A percentile compares a stretch with the other conserved stretches of the same genome.
These are phyloP conservation scores for Phytophthora sp. DNA, from an alignment of 352 stramenopile genomes.

Conservation along the genomic window DNA sequence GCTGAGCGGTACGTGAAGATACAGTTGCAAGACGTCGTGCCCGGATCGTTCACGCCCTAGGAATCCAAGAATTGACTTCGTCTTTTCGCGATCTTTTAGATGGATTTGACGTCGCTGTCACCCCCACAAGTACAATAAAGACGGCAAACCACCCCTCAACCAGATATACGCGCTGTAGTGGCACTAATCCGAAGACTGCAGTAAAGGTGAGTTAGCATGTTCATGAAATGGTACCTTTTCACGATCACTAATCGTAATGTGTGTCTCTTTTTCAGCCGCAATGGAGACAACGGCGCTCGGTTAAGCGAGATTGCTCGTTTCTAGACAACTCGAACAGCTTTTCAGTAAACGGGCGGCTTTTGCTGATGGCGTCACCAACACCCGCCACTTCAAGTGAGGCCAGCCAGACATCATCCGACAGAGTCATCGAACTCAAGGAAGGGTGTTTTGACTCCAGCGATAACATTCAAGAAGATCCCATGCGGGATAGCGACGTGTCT, in stretches of 20 bases:
- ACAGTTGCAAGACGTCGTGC: background rate
- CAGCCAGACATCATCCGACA: conserved; percentile 26
- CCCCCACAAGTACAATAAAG: conserved; percentile 13
- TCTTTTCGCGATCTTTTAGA: conserved; percentile 18
- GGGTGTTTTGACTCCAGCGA: conserved; percentile 49
- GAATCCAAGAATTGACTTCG: conserved; percentile 8
- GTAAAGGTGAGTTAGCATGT: conserved; percentile 17
- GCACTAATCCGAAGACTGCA: conserved; percentile 1
- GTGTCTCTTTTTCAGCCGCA: conserved; percentile 23
- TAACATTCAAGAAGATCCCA: conserved; percentile 30
- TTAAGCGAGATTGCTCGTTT: conserved; percentile 71
- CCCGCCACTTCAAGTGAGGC: conserved; percentile 13
- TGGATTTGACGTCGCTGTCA: conserved; percentile 38
- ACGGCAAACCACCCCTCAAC: background rate
- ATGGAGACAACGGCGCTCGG: conserved; percentile 57
- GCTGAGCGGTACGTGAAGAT: conserved; percentile 46
- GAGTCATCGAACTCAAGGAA: conserved; percentile 49
- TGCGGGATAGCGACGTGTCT: conserved; percentile 15
- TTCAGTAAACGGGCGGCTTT: conserved; percentile 26
- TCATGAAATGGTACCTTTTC: background rate
- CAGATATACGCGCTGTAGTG: background rate
- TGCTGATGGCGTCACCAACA: conserved; percentile 25
- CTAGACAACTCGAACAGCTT: conserved; percentile 41
- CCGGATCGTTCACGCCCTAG: too few species aligned
- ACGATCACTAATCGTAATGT: conserved; percentile 5